These are phyloP conservation scores for Scheffersomyces spartinae DNA, from an alignment of 805 yeast genomes.

Conservation along the genomic window DNA sequence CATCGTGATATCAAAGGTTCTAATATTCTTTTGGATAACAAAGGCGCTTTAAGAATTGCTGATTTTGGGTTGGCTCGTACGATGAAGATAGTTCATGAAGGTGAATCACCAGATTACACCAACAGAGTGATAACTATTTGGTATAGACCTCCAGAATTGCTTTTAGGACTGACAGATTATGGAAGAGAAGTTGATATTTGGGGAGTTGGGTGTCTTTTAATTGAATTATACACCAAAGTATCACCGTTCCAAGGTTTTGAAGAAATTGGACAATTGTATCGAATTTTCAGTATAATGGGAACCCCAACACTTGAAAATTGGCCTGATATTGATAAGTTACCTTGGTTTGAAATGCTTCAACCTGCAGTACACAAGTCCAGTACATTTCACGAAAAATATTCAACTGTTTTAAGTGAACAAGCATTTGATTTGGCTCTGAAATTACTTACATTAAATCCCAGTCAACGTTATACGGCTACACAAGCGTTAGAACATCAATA, in stretches of 20 bases:
- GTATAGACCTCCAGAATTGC: conserved; percentile 94
- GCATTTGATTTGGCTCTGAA: conserved; percentile 51
- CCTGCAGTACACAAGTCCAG: conserved; percentile 34
- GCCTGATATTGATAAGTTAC: conserved; percentile 70
- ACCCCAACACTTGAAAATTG: conserved; percentile 64
- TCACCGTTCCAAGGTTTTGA: conserved; percentile 85
- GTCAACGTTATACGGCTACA: conserved; percentile 50
- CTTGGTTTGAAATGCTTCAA: conserved; percentile 85
- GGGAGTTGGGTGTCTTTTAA: conserved; percentile 90
- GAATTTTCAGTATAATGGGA: conserved; percentile 78
- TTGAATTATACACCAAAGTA: conserved; percentile 63
- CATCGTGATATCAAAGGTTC: conserved; percentile 82
- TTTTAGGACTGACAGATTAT: conserved; percentile 83
- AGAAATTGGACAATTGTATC: conserved; percentile 72
- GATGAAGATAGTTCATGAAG: conserved; percentile 45
- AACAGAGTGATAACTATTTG: conserved; percentile 92
- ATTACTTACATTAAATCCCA: conserved; percentile 61
- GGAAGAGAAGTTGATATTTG: conserved; percentile 89
- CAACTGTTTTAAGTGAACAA: conserved; percentile 31
- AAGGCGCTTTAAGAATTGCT: conserved; percentile 59
- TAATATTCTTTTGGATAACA: conserved; percentile 52
- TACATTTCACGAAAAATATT: conserved; percentile 18
- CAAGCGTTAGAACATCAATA: conserved; percentile 63
- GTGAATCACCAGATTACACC: conserved; percentile 69
- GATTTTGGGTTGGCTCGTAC: conserved; percentile 77